These are phyloP conservation scores for Fusarium mexicanum DNA, from an alignment of 2,329 filamentous ascomycete genomes.

Conservation along the genomic window DNA sequence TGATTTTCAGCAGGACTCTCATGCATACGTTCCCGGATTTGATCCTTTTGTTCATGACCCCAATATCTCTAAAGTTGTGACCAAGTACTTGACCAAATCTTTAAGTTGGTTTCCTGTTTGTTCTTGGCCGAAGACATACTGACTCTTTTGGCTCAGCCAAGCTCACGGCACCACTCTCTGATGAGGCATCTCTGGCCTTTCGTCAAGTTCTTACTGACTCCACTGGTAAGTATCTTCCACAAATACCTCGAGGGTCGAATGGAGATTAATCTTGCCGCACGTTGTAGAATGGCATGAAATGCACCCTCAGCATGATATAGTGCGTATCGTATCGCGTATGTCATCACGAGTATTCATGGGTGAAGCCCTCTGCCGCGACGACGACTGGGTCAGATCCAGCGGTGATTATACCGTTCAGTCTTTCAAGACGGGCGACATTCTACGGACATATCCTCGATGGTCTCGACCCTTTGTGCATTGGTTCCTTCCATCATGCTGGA, in stretches of 20 bases:
- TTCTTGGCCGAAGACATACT: not conserved
- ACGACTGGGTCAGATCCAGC: conserved; percentile 56
- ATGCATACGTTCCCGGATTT: conserved; percentile 2
- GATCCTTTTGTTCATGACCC: not conserved
- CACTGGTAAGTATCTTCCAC: not conserved
- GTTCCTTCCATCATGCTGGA: conserved; percentile 48
- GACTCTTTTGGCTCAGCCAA: not conserved
- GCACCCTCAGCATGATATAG: not conserved
- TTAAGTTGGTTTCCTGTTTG: not conserved
- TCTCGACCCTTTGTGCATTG: conserved; percentile 59
- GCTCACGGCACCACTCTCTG: not conserved
- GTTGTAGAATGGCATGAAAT: not conserved
- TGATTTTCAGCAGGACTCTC: not conserved
- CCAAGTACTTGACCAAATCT: conserved; percentile 1
- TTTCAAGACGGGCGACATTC: conserved; percentile 41
- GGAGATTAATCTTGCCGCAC: not conserved
- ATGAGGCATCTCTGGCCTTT: not conserved
- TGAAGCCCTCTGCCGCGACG: conserved; percentile 51
- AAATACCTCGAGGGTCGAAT: accelerated
- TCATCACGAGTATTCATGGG: conserved; percentile 54
- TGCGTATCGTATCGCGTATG: conserved; percentile 12
- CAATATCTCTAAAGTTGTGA: not conserved
- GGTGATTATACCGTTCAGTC: conserved; percentile 56
- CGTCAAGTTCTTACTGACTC: not conserved
- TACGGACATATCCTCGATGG: conserved; percentile 55